Evolutionary conservation across 2,329 filamentous ascomycete species (phyloP).

Genomic region (Penicillium sp.): DNA sequence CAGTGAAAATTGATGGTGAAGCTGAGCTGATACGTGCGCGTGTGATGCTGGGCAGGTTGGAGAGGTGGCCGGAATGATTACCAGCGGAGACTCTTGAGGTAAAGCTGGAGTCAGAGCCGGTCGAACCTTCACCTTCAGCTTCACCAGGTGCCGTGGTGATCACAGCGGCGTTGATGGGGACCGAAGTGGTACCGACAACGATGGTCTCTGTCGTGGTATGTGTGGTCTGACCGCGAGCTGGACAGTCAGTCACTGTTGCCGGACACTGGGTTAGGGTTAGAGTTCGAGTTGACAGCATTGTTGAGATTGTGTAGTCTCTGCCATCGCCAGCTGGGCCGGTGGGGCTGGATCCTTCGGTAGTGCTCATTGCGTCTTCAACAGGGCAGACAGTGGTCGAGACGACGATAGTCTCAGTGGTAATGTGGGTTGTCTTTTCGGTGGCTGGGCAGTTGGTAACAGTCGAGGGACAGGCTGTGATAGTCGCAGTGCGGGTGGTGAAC

Average conservation of each 20-base stretch:
- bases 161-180: background rate
- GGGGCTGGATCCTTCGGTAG: background rate
- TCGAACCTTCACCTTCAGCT: background rate
- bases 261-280: conserved; percentile 13
- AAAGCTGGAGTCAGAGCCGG: background rate
- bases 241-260: conserved; percentile 12
- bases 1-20: background rate
- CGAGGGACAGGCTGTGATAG: conserved; percentile 20
- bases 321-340: background rate
- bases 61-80: background rate
- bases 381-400: conserved; percentile 20
- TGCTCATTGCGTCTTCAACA: conserved; percentile 4
- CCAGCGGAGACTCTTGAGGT: background rate
- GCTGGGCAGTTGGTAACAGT: conserved; percentile 22
- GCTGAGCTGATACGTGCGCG: background rate
- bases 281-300: conserved; percentile 9
- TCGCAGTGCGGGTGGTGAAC: conserved; percentile 16
- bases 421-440: conserved; percentile 7
- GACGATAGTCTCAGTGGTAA: conserved; percentile 17
- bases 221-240: conserved; percentile 12
- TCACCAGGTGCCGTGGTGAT: background rate
- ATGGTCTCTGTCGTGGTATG: conserved; percentile 14
- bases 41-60: background rate
- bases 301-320: conserved; percentile 8
- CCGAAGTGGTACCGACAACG: conserved; percentile 14